phyloP scores from a whole-genome alignment of 108 stramenopile species.

The Cyclostephanos invisitatus region DNA sequence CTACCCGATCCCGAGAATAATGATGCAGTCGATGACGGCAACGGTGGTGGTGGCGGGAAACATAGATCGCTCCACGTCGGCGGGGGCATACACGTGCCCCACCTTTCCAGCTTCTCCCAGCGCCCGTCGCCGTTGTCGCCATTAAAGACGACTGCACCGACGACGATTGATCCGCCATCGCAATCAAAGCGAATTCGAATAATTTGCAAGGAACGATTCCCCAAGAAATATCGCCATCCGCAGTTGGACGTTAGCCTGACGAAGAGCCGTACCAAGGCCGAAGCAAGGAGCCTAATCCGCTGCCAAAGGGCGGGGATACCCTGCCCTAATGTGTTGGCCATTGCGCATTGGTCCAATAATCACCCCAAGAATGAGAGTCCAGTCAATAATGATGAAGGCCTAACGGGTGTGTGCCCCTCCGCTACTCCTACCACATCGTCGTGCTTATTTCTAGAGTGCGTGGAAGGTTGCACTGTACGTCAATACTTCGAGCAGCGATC shows the following conservation, averaged over 20 bases:
- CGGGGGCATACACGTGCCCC: slow-evolving; percentile 36
- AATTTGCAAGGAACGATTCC: slow-evolving; percentile 90
- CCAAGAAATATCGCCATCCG: slow-evolving; percentile 94
- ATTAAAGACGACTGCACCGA: background rate
- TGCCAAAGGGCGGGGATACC: slow-evolving; percentile 62
- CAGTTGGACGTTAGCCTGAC: slow-evolving; percentile 88
- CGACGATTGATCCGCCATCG: slow-evolving; percentile 7
- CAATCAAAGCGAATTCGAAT: slow-evolving; percentile 34
- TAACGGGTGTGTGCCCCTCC: background rate
- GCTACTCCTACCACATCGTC: slow-evolving; percentile 22
- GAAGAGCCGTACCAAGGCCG: slow-evolving; percentile 81
- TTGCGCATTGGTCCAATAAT: slow-evolving; percentile 58
- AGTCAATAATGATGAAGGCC: background rate
- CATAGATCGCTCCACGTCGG: slow-evolving; percentile 31
- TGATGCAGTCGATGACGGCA: background rate
- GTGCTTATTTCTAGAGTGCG: slow-evolving; percentile 69
- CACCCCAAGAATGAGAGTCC: slow-evolving; percentile 4
- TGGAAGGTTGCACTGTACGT: slow-evolving; percentile 71
- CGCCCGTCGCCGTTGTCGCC: slow-evolving; percentile 14
- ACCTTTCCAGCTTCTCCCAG: slow-evolving; percentile 23
- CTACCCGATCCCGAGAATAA: slow-evolving; percentile 21
- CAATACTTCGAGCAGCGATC: slow-evolving; percentile 47
- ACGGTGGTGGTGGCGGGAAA: background rate
- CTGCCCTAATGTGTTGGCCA: slow-evolving; percentile 58
- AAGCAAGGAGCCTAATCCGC: slow-evolving; percentile 66